Evolutionary conservation across 106 monocot genomes (phyloP).

Genomic region (Chionographis japonica): DNA sequence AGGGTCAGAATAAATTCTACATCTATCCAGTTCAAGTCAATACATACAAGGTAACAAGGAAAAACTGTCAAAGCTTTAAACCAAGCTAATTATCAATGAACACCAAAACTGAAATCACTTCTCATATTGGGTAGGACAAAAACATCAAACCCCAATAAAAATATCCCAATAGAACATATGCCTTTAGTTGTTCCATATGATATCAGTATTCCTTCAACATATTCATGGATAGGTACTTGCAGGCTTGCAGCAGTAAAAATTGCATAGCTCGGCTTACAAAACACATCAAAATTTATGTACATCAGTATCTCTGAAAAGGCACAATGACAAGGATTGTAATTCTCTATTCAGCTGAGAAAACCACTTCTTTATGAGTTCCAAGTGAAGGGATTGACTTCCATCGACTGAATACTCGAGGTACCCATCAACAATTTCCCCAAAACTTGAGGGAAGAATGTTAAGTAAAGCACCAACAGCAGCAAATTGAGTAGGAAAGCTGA

Average conservation of each 20-base stretch:
- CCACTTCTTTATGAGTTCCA: background rate
- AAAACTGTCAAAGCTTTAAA: too few species aligned
- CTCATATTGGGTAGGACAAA: too few species aligned
- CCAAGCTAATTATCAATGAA: too few species aligned
- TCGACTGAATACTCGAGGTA: background rate
- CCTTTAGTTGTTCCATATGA: too few species aligned
- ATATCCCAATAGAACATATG: too few species aligned
- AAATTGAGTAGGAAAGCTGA: background rate
- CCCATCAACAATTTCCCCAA: background rate
- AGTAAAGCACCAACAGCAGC: background rate
- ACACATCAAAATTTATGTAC: background rate
- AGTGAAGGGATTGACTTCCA: background rate
- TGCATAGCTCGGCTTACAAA: background rate
- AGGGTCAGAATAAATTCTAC: too few species aligned
- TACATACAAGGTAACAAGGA: too few species aligned
- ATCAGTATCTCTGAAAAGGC: background rate
- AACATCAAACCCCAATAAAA: too few species aligned
- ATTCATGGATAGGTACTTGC: too few species aligned
- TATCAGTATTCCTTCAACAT: too few species aligned
- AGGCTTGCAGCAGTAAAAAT: background rate
- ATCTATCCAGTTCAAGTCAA: too few species aligned
- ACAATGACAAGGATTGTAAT: background rate
- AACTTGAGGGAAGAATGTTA: background rate
- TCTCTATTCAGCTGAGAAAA: slow-evolving; percentile 1
- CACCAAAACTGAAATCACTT: too few species aligned